These are phyloP conservation scores for Pseudogymnoascus destructans DNA, from an alignment of 2,329 filamentous ascomycete species.

Conservation along the genomic window DNA sequence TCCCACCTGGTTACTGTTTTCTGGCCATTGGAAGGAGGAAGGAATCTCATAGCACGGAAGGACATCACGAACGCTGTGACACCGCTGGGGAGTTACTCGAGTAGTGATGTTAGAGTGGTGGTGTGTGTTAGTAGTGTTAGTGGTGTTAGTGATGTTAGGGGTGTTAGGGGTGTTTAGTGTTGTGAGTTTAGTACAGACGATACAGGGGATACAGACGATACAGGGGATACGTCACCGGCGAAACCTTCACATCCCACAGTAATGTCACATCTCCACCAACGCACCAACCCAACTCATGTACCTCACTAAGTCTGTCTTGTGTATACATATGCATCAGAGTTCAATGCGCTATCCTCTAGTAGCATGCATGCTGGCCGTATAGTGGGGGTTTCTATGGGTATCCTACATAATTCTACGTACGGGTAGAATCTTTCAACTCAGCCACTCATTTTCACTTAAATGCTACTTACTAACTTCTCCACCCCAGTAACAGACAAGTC, in stretches of 20 bases:
- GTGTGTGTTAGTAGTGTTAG: not conserved
- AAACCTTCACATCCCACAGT: conserved; percentile 2
- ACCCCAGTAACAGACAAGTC: not conserved
- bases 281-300: conserved; percentile 2
- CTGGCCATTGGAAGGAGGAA: not conserved
- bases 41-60: not conserved
- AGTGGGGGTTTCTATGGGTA: not conserved
- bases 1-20: not conserved
- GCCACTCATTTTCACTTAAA: not conserved
- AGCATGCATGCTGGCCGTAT: not conserved
- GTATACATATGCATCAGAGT: conserved; percentile 4
- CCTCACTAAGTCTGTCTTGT: not conserved
- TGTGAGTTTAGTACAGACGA: not conserved
- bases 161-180: not conserved
- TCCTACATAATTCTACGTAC: not conserved
- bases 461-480: not conserved
- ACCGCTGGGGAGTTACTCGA: not conserved
- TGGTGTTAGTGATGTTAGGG: not conserved
- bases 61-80: not conserved
- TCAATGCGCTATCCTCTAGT: not conserved
- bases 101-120: not conserved
- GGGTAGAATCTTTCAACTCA: not conserved
- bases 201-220: not conserved
- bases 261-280: not conserved
- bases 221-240: conserved; percentile 3